These are phyloP conservation scores for Mariannaea elegans DNA, from an alignment of 2,329 filamentous ascomycete species.

Conservation along the genomic window DNA sequence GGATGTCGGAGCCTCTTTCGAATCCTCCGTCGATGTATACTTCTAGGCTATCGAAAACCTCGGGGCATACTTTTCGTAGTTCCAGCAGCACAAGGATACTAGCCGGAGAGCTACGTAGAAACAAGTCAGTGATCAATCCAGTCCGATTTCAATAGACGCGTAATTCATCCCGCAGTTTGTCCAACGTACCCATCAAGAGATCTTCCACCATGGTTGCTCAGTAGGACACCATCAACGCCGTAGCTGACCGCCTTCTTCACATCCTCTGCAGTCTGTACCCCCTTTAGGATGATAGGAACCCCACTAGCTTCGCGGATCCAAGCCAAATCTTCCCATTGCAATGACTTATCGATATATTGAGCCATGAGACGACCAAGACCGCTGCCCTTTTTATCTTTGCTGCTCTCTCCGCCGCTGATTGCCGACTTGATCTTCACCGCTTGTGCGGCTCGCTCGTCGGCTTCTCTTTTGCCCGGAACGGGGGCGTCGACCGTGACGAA, in stretches of 20 bases:
- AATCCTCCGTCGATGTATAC: conserved; percentile 64
- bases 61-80: conserved; percentile 57
- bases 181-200: conserved; percentile 57
- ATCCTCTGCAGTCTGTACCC: conserved; percentile 65
- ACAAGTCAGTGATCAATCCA: conserved; percentile 27
- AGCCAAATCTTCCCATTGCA: conserved; percentile 61
- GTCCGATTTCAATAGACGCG: conserved; percentile 61
- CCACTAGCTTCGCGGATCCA: conserved; percentile 59
- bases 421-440: conserved; percentile 51
- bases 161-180: conserved; percentile 65
- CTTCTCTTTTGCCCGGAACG: conserved; percentile 64
- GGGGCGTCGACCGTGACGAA: conserved; percentile 66
- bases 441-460: conserved; percentile 61
- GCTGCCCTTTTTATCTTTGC: conserved; percentile 61
- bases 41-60: conserved; percentile 59
- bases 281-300: conserved; percentile 65
- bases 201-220: conserved; percentile 68
- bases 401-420: conserved; percentile 51
- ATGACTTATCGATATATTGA: conserved; percentile 58
- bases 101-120: conserved; percentile 46
- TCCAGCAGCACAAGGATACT: conserved; percentile 62
- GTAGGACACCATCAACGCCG: conserved; percentile 62
- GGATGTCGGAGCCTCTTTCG: conserved; percentile 61
- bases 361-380: conserved; percentile 62
- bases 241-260: conserved; percentile 58